Evolutionary conservation across 2,329 filamentous ascomycete species (phyloP), one percentile per base, ranked within the genome.

Genomic region (Piedraia hortae): DNA sequence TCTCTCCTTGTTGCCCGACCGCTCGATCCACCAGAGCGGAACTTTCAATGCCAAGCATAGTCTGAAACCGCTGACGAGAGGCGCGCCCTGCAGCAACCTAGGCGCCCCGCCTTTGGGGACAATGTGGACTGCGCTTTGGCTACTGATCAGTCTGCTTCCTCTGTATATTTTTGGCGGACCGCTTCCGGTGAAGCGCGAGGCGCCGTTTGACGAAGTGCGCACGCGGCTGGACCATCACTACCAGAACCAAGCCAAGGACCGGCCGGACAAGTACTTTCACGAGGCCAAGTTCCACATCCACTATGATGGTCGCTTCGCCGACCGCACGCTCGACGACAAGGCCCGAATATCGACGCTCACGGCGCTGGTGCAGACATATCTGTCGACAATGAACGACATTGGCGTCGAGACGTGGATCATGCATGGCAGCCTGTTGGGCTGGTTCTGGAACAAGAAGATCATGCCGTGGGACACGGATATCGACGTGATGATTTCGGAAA

Each of bases 381-480:
- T 62, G 3, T 41, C 46, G 1, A 57, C 56, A 4, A 64, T 64
- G 59, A 42, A 49, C 18, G 47, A 54, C 22, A 49, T 64, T 14
- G 53, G 56, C 8, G 52, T 53, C 3, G 54, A 62, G 30, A 65
- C 60, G 5, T 66, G 60, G 60, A 54, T 66, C 25, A 63, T 64
- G 56, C 61, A 66, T 31, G 60, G 61, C 7, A 56, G 54, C 4
- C 41, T 66, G 18, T 43, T 65, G 9, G 57, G 59, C 16, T 65
- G 61, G 60, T 65, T 56, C 52, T 66, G 61, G 61, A 63, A 62
- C 31, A 48, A 53, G 23, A 51, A 53, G 34, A 54, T 62, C 32
- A 51, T 66, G 41, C 60, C 60, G 2, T 65, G 61, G 60, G 61
- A 66, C 34, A 54, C 52, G 7, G 60, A 66, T 31, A 35, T 64